Base-by-base conservation (phyloP, 805 yeast species). In the Barnettozyma vustinii region DNA sequence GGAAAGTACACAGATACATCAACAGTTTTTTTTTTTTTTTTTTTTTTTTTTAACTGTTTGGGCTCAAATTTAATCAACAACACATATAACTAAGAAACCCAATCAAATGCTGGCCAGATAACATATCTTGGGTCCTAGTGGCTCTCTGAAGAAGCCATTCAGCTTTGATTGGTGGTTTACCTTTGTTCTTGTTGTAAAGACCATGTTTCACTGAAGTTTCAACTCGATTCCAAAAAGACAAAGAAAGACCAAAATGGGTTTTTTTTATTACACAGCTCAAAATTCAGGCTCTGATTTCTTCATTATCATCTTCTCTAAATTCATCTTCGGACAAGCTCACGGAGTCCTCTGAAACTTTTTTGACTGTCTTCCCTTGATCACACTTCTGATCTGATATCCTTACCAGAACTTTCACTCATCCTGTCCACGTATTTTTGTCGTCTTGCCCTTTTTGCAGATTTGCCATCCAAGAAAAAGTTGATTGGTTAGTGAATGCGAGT, bases 1-100 rank as follows among this genome's bases (percentile, higher is more conserved):
- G 49, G 52, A 50, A 16, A 57, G 44, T 48, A 58, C 62, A 52
- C 45, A 53, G 53, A 47, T 57, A 54, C 64, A 58, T 56, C 58
- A 61, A 52, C 27, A 16, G 32, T 40, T 23, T 23, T 23, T 23
- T 23, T 23, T 23, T 23, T 40, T 23, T 23, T 23, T 23, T 23
- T 23, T 23, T 23, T 23, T 23, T 23, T 8, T 8, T 8, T 8
- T 23, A 13, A 4, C 16, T 30, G 16, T 3, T 15, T 30, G 4
- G 12, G 7, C 16, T 5, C 12, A 13, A 30, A 9, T 12, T 12
- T 4, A 30, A 30, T 15, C 33, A 15, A 12, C 33, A 30, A 13
- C 16, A 4, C 33, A 30, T 4, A 30, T 2, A 9, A 15, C 12
- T 30, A 30, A 13, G 33, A 9, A 3, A 30, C 8, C 33, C 33